Evolutionary conservation across 2,329 filamentous ascomycete species (phyloP).

Genomic region (Aspergillus niger): DNA sequence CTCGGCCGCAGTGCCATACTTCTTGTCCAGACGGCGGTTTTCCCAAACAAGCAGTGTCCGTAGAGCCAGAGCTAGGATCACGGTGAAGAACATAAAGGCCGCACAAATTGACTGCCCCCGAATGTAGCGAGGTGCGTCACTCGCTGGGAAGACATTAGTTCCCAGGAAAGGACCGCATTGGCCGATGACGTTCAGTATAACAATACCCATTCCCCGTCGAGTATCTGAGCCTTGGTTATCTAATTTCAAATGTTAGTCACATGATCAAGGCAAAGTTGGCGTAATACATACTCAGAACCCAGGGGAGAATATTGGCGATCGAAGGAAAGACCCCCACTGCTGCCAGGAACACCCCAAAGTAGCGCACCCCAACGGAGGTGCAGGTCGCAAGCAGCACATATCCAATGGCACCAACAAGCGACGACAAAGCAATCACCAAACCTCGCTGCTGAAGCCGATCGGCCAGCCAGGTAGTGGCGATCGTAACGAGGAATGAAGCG

Average conservation of each 20-base stretch:
- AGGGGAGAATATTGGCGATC: conserved; percentile 71
- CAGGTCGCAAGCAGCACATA: conserved; percentile 66
- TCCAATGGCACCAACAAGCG: conserved; percentile 60
- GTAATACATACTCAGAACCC: conserved; percentile 56
- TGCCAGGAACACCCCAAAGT: conserved; percentile 57
- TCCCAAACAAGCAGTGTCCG: conserved; percentile 60
- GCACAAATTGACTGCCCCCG: conserved; percentile 64
- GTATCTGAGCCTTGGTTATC: conserved; percentile 72
- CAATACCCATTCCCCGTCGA: conserved; percentile 66
- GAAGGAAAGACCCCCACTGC: conserved; percentile 66
- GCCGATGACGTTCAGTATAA: conserved; percentile 68
- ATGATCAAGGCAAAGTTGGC: background rate
- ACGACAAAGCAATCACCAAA: conserved; percentile 59
- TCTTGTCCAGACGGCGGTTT: conserved; percentile 61
- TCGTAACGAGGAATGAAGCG: conserved; percentile 64
- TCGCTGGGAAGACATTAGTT: conserved; percentile 62
- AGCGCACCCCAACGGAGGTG: conserved; percentile 52
- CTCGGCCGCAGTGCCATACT: conserved; percentile 40
- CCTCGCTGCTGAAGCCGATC: conserved; percentile 67
- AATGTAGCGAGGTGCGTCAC: conserved; percentile 49
- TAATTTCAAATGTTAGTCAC: conserved; percentile 15
- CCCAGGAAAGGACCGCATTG: conserved; percentile 66
- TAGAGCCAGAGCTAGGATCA: conserved; percentile 55
- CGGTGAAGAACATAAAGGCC: conserved; percentile 63
- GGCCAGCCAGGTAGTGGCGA: conserved; percentile 64